phyloP scores from a whole-genome alignment of 108 stramenopile species.

The Nannochloropsis granulata region DNA sequence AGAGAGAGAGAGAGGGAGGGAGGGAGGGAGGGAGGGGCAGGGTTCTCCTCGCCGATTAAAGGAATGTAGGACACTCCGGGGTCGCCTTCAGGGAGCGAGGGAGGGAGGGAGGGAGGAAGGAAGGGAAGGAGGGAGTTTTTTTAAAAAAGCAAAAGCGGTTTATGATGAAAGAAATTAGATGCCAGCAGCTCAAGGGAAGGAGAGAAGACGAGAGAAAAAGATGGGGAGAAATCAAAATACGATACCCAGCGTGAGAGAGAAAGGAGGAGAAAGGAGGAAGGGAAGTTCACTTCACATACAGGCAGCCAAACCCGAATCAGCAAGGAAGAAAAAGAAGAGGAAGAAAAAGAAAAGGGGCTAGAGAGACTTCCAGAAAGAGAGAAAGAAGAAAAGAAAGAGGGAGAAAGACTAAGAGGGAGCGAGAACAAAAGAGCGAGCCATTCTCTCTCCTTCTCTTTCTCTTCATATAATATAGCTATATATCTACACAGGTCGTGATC shows the following conservation, averaged over 20 bases:
- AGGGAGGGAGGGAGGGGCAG: too few relatives aligned
- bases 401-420: neutral
- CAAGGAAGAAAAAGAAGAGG: slow-evolving; percentile 65
- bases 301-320: slow-evolving; percentile 53
- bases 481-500: neutral
- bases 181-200: neutral
- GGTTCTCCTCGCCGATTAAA: too few relatives aligned
- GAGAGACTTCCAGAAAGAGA: too few relatives aligned
- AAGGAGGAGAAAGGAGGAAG: neutral
- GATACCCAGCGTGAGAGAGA: neutral
- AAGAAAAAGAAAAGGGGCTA: neutral
- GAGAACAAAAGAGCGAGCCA: neutral
- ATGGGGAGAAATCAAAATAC: neutral
- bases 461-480: neutral
- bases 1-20: too few relatives aligned
- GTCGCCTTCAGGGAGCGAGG: too few relatives aligned
- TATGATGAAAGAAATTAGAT: neutral
- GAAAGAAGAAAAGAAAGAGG: neutral
- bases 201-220: neutral
- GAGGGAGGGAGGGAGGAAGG: neutral
- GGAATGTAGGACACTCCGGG: too few relatives aligned
- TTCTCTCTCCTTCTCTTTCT: neutral
- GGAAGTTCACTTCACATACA: neutral
- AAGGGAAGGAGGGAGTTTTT: neutral
- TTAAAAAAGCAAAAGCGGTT: too few relatives aligned